Base-by-base conservation (phyloP, 176 grass and related monocot species). In the Oryza officinalis region DNA sequence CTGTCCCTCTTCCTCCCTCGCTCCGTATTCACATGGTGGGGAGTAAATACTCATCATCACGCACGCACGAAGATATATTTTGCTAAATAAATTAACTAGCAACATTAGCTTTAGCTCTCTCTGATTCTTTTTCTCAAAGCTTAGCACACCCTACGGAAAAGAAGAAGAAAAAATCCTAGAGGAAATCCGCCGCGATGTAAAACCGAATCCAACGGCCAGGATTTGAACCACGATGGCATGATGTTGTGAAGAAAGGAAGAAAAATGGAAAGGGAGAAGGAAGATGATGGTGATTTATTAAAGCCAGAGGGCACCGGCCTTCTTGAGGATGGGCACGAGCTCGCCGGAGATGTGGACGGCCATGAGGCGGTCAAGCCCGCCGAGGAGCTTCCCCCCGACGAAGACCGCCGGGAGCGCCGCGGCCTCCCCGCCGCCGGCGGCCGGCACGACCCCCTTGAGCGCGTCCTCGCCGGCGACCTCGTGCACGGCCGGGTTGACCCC, bases 291-390 rank as follows among this genome's bases (percentile, higher is more conserved):
- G n/a, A 74, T 81, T 1, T n/a, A 80, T 81, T 35, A 88, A 49
- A 99, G 93, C 93, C 93, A 99, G 25, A 99, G 96, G 50, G 93
- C 96, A 6, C 93, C 93, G 80, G 96, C 96, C 81, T 94, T 86
- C 89, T 99, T 99, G 18, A 99, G 83, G 68, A 96, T 99, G 46
- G 96, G 93, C 86, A 99, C 93, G 47, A 99, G 96, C 30, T 99
- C 96, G 73, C 96, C 96, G 59, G 93, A 89, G 79, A 96, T 96
- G 74, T 99, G 93, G 49, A 99, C 93, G 70, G 96, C 91, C 87
- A 99, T 93, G 83, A 99, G 89, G 28, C 87, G 87, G 72, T 99
- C 96, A 4, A 99, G 86, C 1, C 93, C 91, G 0, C 96, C 96
- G 8, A 99, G 77, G 18, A 96, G 80, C 83, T 87, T 91, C 0